These are phyloP conservation scores for Ganoderma leucocontextum DNA, from an alignment of 1,284 basidiomycete genomes.

Conservation along the genomic window DNA sequence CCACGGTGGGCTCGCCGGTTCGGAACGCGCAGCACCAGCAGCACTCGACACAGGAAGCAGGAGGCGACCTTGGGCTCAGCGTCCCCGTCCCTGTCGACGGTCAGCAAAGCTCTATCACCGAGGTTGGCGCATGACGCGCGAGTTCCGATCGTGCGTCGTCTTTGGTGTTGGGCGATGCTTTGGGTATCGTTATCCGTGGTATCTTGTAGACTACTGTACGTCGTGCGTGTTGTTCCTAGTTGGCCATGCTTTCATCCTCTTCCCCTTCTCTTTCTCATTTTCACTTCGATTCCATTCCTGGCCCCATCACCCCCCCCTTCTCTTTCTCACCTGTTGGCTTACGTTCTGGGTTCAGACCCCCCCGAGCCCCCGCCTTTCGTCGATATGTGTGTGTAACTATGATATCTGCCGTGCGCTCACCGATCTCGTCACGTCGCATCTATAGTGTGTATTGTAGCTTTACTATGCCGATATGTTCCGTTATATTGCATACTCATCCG, in stretches of 20 bases:
- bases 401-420: conserved; percentile 16
- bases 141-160: not conserved
- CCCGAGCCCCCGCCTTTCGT: not conserved
- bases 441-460: conserved; percentile 17
- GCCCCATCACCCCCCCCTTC: not conserved
- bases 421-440: conserved; percentile 12
- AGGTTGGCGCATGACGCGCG: conserved; percentile 14
- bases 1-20: conserved; percentile 46
- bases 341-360: not conserved
- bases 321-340: not conserved
- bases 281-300: not conserved
- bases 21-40: conserved; percentile 30
- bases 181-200: not conserved
- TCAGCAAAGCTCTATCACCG: conserved; percentile 11
- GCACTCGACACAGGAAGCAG: conserved; percentile 6
- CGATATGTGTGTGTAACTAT: conserved; percentile 8
- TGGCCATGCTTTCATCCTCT: not conserved
- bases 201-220: conserved; percentile 18
- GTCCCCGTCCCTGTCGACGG: conserved; percentile 12
- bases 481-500: not conserved
- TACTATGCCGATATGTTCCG: conserved; percentile 11
- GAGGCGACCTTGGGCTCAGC: conserved; percentile 37
- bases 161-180: not conserved
- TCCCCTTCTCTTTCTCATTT: not conserved
- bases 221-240: not conserved